Evolutionary conservation across 768 basidiomycete genomes (phyloP), one percentile per base, ranked within the genome.

Genomic region (Suillus brevipes): DNA sequence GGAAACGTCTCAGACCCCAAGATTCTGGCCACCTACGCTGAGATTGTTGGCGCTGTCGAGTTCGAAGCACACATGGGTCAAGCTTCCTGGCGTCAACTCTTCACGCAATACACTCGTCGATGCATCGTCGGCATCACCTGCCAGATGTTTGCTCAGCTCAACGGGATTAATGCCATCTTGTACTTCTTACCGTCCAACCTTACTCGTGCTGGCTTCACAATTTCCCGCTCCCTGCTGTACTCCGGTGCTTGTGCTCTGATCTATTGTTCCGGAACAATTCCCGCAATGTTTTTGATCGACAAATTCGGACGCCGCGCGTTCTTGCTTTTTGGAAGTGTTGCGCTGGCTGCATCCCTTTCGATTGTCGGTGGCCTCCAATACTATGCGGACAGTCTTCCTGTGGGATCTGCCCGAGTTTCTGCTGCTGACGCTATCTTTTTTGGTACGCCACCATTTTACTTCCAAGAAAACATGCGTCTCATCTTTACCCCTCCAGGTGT

Each of bases 131-230:
- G 84, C 9, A 81, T 83, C 66, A 82, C 81, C 0, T 83, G 83
- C 50, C 87, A 88, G 67, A 81, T 83, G 68, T 84, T 85, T 62
- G 83, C 83, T 1, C 84, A 85, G 66, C 81, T 83, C 72, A 85
- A 85, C 69, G 84, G 84, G 25, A 84, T 85, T 73, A 85, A 85
- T 64, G 83, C 83, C 13, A 82, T 88, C 59, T 76, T 87, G 31
- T 87, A 87, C 69, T 86, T 84, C 70, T 77, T 87, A 13, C 85
- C 85, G 10, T 81, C 81, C 64, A 84, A 82, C 65, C 75, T 86
- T 65, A 79, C 81, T 6, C 80, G 83, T 25, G 81, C 84, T 3
- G 84, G 85, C 14, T 84, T 85, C 74, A 75, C 74, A 28, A 74
- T 80, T 47, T 71, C 78, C 31, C 78, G 74, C 9, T 78, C 83